Evolutionary conservation across 768 basidiomycete genomes (phyloP).

Genomic region (Exsudoporus frostii): DNA sequence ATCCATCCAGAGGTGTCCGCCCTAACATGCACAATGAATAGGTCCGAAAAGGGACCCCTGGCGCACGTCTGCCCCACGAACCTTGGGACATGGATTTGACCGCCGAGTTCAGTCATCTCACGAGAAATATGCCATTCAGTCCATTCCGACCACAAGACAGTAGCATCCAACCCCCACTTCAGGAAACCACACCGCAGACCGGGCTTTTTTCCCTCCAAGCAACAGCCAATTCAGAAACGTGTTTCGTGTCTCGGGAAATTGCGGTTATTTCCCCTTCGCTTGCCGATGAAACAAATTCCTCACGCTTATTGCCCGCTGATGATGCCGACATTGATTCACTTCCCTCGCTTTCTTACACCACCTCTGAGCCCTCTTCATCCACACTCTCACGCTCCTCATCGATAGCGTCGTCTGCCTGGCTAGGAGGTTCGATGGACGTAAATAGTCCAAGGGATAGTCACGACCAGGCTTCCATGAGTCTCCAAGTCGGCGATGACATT

Average conservation of each 20-base stretch:
- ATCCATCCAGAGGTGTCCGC: background rate
- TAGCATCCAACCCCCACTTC: background rate
- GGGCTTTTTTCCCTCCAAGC: background rate
- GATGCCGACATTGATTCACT: conserved; percentile 32
- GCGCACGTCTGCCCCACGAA: conserved; percentile 41
- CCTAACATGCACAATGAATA: conserved; percentile 10
- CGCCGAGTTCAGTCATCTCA: conserved; percentile 7
- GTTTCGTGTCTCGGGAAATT: conserved; percentile 7
- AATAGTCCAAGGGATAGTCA: conserved; percentile 16
- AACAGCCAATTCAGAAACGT: conserved; percentile 1
- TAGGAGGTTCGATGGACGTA: conserved; percentile 16
- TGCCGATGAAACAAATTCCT: conserved; percentile 20
- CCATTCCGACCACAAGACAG: conserved; percentile 5
- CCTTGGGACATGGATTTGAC: conserved; percentile 37
- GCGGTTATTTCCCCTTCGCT: conserved; percentile 6
- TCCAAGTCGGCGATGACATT: conserved; percentile 5
- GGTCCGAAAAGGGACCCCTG: conserved; percentile 41
- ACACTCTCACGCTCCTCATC: conserved; percentile 46
- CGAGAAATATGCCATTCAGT: background rate
- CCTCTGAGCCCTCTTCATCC: conserved; percentile 33
- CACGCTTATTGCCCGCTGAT: conserved; percentile 21
- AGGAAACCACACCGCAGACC: background rate
- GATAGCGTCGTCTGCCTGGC: conserved; percentile 33
- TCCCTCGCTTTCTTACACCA: conserved; percentile 32
- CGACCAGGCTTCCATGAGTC: background rate